Base-by-base conservation (phyloP, 2,329 filamentous ascomycete genomes). In the Plenodomus lindquistii region DNA sequence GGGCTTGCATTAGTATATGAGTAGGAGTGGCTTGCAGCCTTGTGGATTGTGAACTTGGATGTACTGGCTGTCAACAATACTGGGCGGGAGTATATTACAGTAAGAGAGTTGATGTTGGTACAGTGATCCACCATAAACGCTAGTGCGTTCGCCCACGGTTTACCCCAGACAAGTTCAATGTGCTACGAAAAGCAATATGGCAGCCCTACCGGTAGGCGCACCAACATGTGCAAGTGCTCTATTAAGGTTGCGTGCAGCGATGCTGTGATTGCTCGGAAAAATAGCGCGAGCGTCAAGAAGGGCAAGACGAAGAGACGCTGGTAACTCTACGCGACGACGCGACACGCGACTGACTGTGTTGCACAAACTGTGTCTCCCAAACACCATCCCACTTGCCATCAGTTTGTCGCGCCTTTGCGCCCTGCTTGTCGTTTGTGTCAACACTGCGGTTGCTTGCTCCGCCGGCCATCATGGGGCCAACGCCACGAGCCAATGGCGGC, bases 401-500 rank as follows among this genome's bases (percentile, higher is more conserved):
- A n/a, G 3, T 13, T 4, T 31, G 27, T 15, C 11, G 47, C 42
- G 18, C 27, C 21, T 27, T 22, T 18, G 42, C 37, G 16, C n/a
- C 17, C 21, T 34, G 13, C 37, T 24, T 21, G 36, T 18, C 38
- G 18, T 42, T 37, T 27, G 42, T 18, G 19, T n/a, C 44, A 43
- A 38, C 37, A 36, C 44, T 42, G 39, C 40, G 41, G 27, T 29
- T 31, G n/a, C n/a, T n/a, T n/a, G n/a, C 38, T 46, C 38, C 37
- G 37, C 36, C 46, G 22, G 27, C 36, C 48, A 50, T 50, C 50
- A 55, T 48, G 46, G 44, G 52, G 48, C 43, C 27, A 27, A 1
- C 17, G 44, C 20, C 35, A 49, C 40, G 40, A 54, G 54, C 62
- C 62, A 65, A 62, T 65, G 46, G 42, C 45, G 47, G 34, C 11